A percentile compares a stretch with the other conserved stretches of the same genome.
Conservation (phyloP, 2,329 filamentous ascomycete species). For the Cladophialophora psammophila region DNA sequence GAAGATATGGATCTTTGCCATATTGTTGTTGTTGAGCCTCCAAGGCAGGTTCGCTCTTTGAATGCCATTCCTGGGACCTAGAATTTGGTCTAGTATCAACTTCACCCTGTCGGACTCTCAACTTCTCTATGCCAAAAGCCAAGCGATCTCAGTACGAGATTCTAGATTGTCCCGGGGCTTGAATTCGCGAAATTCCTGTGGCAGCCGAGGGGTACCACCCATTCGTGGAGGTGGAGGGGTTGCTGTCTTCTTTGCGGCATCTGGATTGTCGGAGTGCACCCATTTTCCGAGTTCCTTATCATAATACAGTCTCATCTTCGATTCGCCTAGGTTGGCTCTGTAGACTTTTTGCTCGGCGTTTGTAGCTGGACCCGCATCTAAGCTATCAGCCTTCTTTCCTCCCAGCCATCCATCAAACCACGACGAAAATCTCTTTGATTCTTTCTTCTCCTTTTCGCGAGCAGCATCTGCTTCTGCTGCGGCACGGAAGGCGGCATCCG, state of each 20-base stretch:
- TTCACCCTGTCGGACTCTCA: background rate
- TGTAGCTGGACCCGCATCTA: conserved; percentile 49
- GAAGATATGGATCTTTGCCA: background rate
- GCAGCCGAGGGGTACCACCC: too few relatives aligned
- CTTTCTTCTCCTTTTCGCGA: conserved; percentile 54
- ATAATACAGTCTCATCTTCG: conserved; percentile 88
- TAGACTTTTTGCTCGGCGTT: conserved; percentile 65
- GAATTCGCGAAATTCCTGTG: too few relatives aligned
- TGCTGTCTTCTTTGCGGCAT: conserved; percentile 66
- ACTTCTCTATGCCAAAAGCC: too few relatives aligned
- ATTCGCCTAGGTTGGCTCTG: conserved; percentile 88
- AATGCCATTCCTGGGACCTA: background rate
- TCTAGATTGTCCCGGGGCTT: too few relatives aligned
- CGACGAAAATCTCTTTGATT: conserved; percentile 50
- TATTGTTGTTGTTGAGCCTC: background rate
- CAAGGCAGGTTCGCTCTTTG: background rate
- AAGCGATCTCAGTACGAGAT: too few relatives aligned
- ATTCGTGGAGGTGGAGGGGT: conserved; percentile 66
- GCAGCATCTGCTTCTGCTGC: conserved; percentile 40
- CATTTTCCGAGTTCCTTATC: conserved; percentile 97
- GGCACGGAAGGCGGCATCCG: conserved; percentile 42
- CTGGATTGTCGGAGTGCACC: conserved; percentile 91
- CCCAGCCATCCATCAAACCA: conserved; percentile 90
- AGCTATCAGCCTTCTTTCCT: conserved; percentile 70
- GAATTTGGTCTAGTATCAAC: background rate